A percentile compares a stretch with the other conserved stretches of the same genome.
phyloP scores from a whole-genome alignment of 148 eudicot genomes.

The Cornus kousa region DNA sequence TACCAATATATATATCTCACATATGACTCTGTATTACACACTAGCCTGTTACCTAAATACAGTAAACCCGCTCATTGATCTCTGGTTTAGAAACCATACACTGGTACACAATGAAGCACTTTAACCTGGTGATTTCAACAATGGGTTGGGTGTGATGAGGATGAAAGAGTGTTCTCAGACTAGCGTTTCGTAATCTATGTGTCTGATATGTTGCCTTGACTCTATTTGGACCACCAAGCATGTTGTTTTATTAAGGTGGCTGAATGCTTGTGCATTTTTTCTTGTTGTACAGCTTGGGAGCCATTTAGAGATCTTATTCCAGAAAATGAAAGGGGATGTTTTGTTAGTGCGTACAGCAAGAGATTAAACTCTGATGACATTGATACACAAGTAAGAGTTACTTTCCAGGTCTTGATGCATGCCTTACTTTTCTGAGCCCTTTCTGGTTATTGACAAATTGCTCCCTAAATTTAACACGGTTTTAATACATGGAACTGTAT shows the following conservation, averaged over 20 bases:
- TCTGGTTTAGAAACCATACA: not conserved
- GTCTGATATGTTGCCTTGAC: not conserved
- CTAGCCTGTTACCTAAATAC: not conserved
- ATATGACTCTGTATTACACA: too few species aligned
- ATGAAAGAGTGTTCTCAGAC: not conserved
- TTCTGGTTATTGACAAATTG: not conserved
- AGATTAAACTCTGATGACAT: constrained; percentile 75
- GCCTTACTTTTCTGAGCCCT: not conserved
- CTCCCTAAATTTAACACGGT: not conserved
- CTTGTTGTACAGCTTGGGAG: constrained; percentile 75
- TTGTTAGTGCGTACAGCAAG: constrained; percentile 80
- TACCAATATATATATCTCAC: too few species aligned
- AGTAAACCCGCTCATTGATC: not conserved
- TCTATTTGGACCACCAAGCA: not conserved
- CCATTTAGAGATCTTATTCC: constrained; percentile 94
- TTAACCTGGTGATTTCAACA: not conserved
- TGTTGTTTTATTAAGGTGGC: not conserved
- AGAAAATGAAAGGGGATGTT: constrained; percentile 80
- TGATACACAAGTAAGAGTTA: constrained; percentile 69
- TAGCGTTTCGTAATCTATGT: not conserved
- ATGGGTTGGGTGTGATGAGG: not conserved
- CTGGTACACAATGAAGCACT: not conserved
- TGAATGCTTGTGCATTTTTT: constrained; percentile 9
- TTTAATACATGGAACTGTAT: not conserved
- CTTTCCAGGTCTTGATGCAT: not conserved